These are phyloP conservation scores for Teratosphaeria zuluensis DNA, from an alignment of 2,329 filamentous ascomycete genomes.

Conservation along the genomic window DNA sequence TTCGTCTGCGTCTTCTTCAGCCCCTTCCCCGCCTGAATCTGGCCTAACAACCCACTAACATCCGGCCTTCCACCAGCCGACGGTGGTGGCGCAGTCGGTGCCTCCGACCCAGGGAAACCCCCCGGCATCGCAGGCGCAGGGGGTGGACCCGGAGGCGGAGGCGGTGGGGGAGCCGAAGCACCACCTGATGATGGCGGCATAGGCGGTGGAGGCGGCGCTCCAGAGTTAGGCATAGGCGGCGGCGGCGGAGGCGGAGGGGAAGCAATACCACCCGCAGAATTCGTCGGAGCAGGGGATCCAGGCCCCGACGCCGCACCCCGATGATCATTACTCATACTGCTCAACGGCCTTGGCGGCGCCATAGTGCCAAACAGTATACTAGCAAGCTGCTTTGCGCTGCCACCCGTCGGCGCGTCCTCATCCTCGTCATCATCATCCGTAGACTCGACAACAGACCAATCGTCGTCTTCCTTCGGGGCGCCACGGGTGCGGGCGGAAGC, in stretches of 20 bases:
- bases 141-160: conserved; percentile 39
- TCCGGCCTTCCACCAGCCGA: conserved; percentile 23
- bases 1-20: conserved; percentile 85
- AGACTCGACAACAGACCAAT: conserved; percentile 66
- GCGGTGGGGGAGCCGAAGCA: conserved; percentile 40
- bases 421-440: conserved; percentile 53
- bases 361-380: conserved; percentile 95
- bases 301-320: conserved; percentile 16
- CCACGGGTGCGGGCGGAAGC: conserved; percentile 42
- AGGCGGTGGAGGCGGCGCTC: conserved; percentile 29
- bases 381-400: conserved; percentile 81
- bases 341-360: conserved; percentile 82
- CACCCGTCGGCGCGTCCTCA: conserved; percentile 61
- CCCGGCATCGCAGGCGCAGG: conserved; percentile 17
- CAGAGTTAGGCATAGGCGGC: conserved; percentile 26
- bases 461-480: conserved; percentile 54
- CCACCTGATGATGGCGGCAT: conserved; percentile 21
- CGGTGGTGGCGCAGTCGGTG: conserved; percentile 29
- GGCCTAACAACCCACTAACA: conserved; percentile 57
- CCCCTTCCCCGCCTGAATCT: conserved; percentile 71
- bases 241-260: conserved; percentile 32
- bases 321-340: conserved; percentile 58
- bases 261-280: conserved; percentile 12
- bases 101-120: conserved; percentile 11
- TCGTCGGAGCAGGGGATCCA: conserved; percentile 27